phyloP scores from a whole-genome alignment of 768 basidiomycete species.

The Auriscalpium microsporum region DNA sequence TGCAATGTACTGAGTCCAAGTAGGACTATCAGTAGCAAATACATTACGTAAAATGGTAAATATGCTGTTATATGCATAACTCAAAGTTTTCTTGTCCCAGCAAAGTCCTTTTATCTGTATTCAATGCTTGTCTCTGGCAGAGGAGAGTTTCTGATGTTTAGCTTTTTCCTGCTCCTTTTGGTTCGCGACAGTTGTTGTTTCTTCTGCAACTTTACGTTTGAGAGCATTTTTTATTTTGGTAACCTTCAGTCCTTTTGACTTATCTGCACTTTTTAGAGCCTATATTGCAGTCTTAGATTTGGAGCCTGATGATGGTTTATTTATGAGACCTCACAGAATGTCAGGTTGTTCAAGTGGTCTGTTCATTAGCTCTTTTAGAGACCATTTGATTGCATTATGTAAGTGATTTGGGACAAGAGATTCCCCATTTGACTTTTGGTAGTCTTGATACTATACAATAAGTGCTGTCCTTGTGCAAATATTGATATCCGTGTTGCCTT shows the following conservation, averaged over 20 bases:
- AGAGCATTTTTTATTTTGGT: no score
- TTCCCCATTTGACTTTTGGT: background rate
- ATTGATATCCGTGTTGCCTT: no score
- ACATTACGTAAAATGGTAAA: background rate
- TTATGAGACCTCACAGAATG: no score
- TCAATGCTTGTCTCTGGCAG: background rate
- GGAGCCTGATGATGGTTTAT: no score
- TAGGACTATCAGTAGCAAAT: background rate
- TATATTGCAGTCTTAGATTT: no score
- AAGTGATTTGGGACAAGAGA: background rate
- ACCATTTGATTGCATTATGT: background rate
- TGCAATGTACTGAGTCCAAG: background rate
- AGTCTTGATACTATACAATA: background rate
- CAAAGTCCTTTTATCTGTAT: background rate
- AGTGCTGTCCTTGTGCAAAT: background rate
- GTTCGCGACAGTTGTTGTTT: no score
- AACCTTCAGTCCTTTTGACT: no score
- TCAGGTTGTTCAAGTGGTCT: no score
- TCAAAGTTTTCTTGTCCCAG: background rate
- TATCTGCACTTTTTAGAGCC: no score
- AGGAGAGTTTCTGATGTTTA: background rate
- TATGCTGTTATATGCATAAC: conserved; percentile 5
- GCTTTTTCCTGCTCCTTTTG: no score
- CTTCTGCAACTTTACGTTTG: no score
- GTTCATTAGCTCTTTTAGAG: no score